These are phyloP conservation scores for Chaetomium cochliodes DNA, from an alignment of 495 filamentous ascomycete genomes.

Conservation along the genomic window DNA sequence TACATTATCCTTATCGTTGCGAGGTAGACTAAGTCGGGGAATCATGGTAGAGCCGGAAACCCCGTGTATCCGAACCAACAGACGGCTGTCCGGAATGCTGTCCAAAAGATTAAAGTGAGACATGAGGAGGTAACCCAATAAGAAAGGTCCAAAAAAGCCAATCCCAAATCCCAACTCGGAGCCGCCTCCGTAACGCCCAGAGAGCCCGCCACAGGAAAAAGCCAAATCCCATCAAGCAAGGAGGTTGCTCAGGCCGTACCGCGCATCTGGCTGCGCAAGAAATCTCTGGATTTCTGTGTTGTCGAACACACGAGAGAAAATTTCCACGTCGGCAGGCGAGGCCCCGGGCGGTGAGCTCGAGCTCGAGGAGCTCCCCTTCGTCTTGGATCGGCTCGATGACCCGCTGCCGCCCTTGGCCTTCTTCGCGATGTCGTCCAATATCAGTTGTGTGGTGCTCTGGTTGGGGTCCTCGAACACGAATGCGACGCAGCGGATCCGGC, in stretches of 20 bases:
- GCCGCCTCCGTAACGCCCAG: conserved; percentile 5
- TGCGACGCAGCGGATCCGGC: conserved; percentile 64
- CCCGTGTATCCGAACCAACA: not conserved
- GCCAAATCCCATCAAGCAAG: conserved; percentile 27
- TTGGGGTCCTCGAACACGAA: conserved; percentile 63
- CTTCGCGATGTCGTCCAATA: conserved; percentile 49
- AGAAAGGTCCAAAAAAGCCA: not conserved
- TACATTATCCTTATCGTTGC: conserved; percentile 14
- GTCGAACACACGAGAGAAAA: conserved; percentile 46
- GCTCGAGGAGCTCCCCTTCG: conserved; percentile 28
- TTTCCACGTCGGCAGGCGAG: conserved; percentile 44
- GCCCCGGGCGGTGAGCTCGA: conserved; percentile 26
- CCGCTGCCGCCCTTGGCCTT: conserved; percentile 39
- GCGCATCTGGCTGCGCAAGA: conserved; percentile 45
- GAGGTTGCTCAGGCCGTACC: conserved; percentile 46
- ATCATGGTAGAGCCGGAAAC: not conserved
- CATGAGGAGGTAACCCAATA: not conserved
- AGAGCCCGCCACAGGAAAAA: not conserved
- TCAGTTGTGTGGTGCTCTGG: conserved; percentile 47
- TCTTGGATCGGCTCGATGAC: conserved; percentile 39
- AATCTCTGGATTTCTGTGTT: conserved; percentile 42
- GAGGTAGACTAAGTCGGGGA: not conserved
- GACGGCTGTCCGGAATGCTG: not conserved
- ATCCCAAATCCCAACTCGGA: not conserved
- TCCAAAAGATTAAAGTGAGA: not conserved